These are phyloP conservation scores for Termitomyces sp. DNA, from an alignment of 768 basidiomycete species.

Conservation along the genomic window DNA sequence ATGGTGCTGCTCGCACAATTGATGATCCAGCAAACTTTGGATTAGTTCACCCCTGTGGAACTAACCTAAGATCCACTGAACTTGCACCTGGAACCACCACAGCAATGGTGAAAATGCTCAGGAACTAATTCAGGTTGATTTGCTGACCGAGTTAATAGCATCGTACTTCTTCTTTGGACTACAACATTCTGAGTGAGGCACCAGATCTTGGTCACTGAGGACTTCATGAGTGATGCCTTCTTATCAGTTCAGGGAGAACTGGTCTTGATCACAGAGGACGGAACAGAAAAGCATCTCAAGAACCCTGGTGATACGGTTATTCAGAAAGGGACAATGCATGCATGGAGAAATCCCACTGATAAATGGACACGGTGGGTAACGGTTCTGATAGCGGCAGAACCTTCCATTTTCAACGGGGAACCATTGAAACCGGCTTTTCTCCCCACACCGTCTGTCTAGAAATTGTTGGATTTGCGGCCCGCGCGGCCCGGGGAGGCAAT, in stretches of 20 bases:
- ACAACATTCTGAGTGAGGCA: conserved; percentile 49
- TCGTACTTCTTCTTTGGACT: conserved; percentile 54
- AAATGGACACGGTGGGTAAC: conserved; percentile 48
- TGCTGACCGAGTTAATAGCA: conserved; percentile 21
- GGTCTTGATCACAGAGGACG: conserved; percentile 51
- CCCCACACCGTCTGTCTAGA: conserved; percentile 9
- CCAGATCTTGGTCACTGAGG: not conserved
- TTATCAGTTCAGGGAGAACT: conserved; percentile 49
- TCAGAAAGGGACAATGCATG: conserved; percentile 54
- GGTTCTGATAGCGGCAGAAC: conserved; percentile 49
- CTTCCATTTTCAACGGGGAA: conserved; percentile 41
- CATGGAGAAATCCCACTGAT: conserved; percentile 53
- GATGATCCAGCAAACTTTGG: conserved; percentile 34
- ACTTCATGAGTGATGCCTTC: not conserved
- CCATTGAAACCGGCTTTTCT: conserved; percentile 24
- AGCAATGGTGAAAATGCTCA: conserved; percentile 33
- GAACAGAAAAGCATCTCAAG: conserved; percentile 43
- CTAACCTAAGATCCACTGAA: conserved; percentile 47
- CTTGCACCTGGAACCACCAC: conserved; percentile 44
- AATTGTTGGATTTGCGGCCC: conserved; percentile 1
- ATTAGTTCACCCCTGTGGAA: conserved; percentile 37
- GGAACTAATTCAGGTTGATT: not conserved
- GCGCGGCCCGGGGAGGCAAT: conserved; percentile 6
- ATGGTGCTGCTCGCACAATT: conserved; percentile 39
- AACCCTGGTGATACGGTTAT: conserved; percentile 52